Percentiles rank a stretch among this genome's conserved stretches.
Conservation (phyloP, 192 early-diverging fungal species). For the Coemansia sp. region DNA sequence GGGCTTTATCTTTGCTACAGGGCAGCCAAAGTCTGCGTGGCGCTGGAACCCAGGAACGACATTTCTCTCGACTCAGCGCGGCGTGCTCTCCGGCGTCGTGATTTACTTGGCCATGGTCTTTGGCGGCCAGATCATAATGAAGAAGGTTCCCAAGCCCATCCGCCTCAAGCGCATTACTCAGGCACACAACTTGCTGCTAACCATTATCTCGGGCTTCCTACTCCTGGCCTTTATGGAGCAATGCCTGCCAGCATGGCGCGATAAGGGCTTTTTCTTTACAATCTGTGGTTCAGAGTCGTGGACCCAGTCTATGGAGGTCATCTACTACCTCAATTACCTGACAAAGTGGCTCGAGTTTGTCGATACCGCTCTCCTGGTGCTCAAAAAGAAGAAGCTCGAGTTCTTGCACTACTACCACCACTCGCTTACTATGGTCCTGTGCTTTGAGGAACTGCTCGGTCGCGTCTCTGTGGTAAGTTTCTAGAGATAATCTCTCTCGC, state of each 20-base stretch:
- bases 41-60: constrained; percentile 57
- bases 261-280: constrained; percentile 72
- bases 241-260: constrained; percentile 67
- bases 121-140: constrained; percentile 77
- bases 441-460: constrained; percentile 79
- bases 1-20: constrained; percentile 43
- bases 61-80: constrained; percentile 52
- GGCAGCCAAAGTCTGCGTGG: constrained; percentile 57
- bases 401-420: constrained; percentile 97
- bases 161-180: constrained; percentile 69
- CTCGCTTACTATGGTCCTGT: constrained; percentile 86
- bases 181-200: constrained; percentile 81
- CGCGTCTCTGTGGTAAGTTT: constrained; percentile 74
- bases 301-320: constrained; percentile 77
- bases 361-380: constrained; percentile 85
- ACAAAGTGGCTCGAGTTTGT: constrained; percentile 92
- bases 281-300: constrained; percentile 72
- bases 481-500: not conserved
- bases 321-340: constrained; percentile 92
- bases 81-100: constrained; percentile 53
- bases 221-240: constrained; percentile 79
- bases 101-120: constrained; percentile 82
- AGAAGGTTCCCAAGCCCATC: constrained; percentile 53
- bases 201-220: constrained; percentile 71
- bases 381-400: constrained; percentile 84